These are phyloP conservation scores for Starmerella etchellsii DNA, from an alignment of 805 yeast species.

Conservation along the genomic window DNA sequence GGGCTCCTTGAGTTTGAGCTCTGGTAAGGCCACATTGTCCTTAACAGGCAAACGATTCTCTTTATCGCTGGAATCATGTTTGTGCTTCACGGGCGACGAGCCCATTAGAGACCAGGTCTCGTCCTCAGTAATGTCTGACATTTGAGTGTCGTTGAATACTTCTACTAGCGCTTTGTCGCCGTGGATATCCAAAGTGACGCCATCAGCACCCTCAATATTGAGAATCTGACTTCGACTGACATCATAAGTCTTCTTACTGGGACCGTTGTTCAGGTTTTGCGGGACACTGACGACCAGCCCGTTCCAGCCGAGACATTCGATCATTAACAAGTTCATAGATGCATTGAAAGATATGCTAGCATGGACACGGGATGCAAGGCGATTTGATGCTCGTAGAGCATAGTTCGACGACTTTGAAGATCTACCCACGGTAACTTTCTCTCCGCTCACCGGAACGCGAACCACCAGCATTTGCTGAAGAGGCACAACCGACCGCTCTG, in stretches of 20 bases:
- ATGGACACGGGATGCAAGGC: conserved; percentile 57
- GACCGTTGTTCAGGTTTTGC: conserved; percentile 11
- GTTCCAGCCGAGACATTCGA: conserved; percentile 72
- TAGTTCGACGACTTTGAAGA: conserved; percentile 50
- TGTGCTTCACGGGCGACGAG: background rate
- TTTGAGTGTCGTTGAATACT: conserved; percentile 32
- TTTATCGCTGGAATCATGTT: background rate
- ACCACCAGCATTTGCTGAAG: conserved; percentile 12
- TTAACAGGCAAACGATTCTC: background rate
- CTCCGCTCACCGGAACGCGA: conserved; percentile 16
- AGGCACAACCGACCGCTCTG: background rate
- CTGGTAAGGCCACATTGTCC: too few species aligned
- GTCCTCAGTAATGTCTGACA: conserved; percentile 34
- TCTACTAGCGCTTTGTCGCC: conserved; percentile 47
- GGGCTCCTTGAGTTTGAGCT: too few species aligned
- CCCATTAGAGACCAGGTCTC: conserved; percentile 19
- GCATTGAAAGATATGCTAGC: conserved; percentile 37
- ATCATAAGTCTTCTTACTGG: conserved; percentile 30
- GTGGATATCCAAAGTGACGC: conserved; percentile 56
- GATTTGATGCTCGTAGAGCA: conserved; percentile 36
- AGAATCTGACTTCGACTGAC: conserved; percentile 53
- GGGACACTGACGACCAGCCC: conserved; percentile 65
- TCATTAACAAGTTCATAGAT: conserved; percentile 31
- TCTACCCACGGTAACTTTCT: conserved; percentile 44
- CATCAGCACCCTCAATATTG: conserved; percentile 47